Base-by-base conservation (phyloP, 2,329 filamentous ascomycete species). In the Calonectria honghensis region DNA sequence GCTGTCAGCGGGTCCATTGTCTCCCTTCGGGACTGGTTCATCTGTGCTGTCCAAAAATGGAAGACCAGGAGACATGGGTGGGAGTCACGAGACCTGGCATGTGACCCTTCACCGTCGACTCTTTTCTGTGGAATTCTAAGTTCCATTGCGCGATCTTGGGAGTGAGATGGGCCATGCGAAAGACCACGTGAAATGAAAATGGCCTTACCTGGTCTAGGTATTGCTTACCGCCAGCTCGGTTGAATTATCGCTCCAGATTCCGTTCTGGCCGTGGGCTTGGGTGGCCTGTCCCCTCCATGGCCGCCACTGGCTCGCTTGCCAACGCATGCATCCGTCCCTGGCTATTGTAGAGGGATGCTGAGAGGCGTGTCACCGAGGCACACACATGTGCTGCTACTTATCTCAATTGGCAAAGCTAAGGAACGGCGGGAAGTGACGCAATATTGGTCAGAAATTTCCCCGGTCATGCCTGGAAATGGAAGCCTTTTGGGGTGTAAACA, bases 81-180 rank as follows among this genome's bases (percentile, higher is more conserved):
- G 39, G 3, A 45, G 75, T 81, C 80, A 80, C 79, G 77, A 51
- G 78, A 72, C 27, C 63, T 27, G 31, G 27, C 78, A 81, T 78
- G 77, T 80, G 80, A 79, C 71, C 16, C 32, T 50, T 37, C 59
- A 29, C 39, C 51, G 37, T 29, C 10, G 57, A 41, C 11, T 31
- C 24, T 39, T 63, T 41, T 63, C 57, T 41, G 35, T 37, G 37
- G 35, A 39, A 29, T 63, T 63, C 24, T 37, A 63, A 31, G n/a
- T 6, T 10, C 11, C 41, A 63, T 63, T 63, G 57, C 57, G 57
- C 57, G 35, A 63, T 41, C 37, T 13, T 27, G 18, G 11, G 57
- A 16, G 32, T 27, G 57, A 20, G 37, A 63, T 31, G 57, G 35
- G 24, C 20, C 39, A 63, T 63, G n/a, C 18, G 37, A 29, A 63